Evolutionary conservation across 75 land plant species (phyloP).

Genomic region (Pinus tabuliformis): DNA sequence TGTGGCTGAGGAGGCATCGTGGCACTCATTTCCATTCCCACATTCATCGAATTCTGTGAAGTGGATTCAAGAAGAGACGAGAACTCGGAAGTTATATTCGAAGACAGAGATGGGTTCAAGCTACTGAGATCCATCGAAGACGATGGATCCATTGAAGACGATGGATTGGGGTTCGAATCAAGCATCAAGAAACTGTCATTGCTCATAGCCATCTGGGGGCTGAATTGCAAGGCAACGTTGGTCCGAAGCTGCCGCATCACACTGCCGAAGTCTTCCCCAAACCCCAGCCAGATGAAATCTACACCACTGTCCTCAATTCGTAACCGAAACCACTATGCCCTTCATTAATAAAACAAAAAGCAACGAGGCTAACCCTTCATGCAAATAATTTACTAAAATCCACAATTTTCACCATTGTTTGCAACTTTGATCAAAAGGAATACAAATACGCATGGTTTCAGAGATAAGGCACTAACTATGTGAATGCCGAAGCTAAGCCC

Average conservation of each 20-base stretch:
- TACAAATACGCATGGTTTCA: background rate
- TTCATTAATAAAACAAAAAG: background rate
- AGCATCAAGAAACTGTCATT: slow-evolving; percentile 22
- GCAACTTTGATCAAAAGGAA: too few relatives aligned
- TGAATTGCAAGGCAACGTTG: slow-evolving; percentile 21
- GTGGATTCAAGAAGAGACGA: too few relatives aligned
- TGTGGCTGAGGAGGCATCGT: too few relatives aligned
- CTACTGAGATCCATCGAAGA: too few relatives aligned
- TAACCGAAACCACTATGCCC: background rate
- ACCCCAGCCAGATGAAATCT: background rate
- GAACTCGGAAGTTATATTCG: too few relatives aligned
- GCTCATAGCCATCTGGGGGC: slow-evolving; percentile 28
- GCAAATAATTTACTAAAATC: background rate
- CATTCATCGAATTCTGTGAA: too few relatives aligned
- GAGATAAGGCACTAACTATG: background rate
- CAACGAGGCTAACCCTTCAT: background rate
- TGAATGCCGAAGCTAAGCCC: background rate
- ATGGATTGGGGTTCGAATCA: slow-evolving; percentile 18
- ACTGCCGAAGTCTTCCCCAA: too few relatives aligned
- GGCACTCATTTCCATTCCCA: too few relatives aligned
- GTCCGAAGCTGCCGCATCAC: slow-evolving; percentile 25
- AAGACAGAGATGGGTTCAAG: too few relatives aligned
- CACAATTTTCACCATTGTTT: background rate
- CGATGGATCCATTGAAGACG: slow-evolving; percentile 34
- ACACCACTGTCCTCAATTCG: background rate